phyloP scores from a whole-genome alignment of 345 rosid genomes.

The Microcos paniculata region DNA sequence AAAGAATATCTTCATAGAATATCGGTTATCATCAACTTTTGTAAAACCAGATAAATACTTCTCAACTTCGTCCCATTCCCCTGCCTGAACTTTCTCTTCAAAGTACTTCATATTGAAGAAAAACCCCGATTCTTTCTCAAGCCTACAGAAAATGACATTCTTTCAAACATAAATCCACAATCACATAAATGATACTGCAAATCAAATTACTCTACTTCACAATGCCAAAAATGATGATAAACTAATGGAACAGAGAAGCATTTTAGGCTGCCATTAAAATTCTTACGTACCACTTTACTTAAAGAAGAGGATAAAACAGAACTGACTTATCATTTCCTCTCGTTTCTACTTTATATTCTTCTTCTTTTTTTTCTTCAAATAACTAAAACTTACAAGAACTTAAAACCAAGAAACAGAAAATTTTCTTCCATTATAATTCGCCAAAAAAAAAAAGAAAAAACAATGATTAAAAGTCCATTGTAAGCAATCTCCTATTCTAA shows the following conservation, averaged over 20 bases:
- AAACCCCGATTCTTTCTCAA: constrained; percentile 71
- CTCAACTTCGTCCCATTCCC: constrained; percentile 78
- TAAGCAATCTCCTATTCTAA: background rate
- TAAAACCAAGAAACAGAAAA: background rate
- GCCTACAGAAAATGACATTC: constrained; percentile 33
- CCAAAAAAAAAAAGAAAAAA: no score
- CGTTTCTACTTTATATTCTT: background rate
- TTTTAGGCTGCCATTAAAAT: background rate
- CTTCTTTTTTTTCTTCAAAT: background rate
- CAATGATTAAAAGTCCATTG: no score
- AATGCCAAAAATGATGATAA: background rate
- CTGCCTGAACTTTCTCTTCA: constrained; percentile 72
- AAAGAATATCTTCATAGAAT: constrained; percentile 85
- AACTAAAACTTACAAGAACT: background rate
- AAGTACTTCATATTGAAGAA: constrained; percentile 71
- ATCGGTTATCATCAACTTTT: constrained; percentile 67
- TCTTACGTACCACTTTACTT: background rate
- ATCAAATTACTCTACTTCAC: background rate
- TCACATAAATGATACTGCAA: background rate
- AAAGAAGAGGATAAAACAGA: background rate
- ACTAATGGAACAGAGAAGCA: background rate
- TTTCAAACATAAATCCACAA: background rate
- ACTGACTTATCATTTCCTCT: background rate
- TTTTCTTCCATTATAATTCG: no score
- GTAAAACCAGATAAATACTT: constrained; percentile 66